Evolutionary conservation across 225 moss, liverwort and hornwort species (phyloP).

Genomic region (Bryoerythrophyllum caledonicum): DNA sequence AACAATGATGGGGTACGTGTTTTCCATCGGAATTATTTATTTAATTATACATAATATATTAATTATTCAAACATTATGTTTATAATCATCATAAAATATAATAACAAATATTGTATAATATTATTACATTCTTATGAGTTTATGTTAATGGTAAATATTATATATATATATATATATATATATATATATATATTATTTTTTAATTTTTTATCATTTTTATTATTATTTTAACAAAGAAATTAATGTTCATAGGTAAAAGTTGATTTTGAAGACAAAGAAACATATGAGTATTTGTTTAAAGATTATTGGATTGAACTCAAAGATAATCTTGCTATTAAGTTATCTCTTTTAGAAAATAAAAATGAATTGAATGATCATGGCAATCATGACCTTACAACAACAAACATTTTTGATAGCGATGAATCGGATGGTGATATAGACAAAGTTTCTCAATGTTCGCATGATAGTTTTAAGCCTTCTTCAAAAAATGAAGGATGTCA

Average conservation of each 20-base stretch:
- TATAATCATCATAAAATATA: not conserved
- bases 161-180: not conserved
- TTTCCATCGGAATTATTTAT: not conserved
- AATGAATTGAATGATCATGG: not conserved
- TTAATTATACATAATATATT: not conserved
- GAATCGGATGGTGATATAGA: constrained; percentile 47
- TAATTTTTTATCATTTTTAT: too few species aligned
- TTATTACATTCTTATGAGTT: too few species aligned
- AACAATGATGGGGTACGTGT: constrained; percentile 78
- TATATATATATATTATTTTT: not conserved
- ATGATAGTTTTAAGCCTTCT: not conserved
- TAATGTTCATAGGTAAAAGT: constrained; percentile 58
- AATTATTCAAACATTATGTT: not conserved
- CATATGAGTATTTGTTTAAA: constrained; percentile 89
- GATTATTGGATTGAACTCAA: constrained; percentile 92
- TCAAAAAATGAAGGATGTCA: constrained; percentile 23
- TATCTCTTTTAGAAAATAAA: constrained; percentile 51
- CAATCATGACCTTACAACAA: constrained; percentile 17
- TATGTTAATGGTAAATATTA: too few species aligned
- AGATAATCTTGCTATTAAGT: constrained; percentile 38
- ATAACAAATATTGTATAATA: too few species aligned
- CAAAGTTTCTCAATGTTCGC: constrained; percentile 37
- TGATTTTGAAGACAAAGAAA: constrained; percentile 91
- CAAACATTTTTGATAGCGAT: constrained; percentile 40
- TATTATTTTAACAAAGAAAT: not conserved